Conservation (phyloP, 148 eudicot species). For the Vaccinium myrtillus region DNA sequence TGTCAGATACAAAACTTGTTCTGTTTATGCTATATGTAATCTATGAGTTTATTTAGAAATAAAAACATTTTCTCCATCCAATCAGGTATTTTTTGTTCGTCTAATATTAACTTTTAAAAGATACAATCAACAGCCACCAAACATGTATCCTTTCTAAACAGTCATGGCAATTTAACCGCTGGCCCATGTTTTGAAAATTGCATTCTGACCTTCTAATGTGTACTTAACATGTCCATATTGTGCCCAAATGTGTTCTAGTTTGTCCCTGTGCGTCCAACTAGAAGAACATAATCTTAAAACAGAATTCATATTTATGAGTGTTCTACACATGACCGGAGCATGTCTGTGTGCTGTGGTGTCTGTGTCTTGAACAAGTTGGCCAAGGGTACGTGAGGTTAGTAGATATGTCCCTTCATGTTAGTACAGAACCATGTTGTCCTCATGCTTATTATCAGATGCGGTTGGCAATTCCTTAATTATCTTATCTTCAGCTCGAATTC, state of each 20-base stretch:
- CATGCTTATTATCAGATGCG: conserved; percentile 6
- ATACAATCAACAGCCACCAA: background rate
- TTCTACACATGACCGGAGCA: background rate
- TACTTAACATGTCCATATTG: background rate
- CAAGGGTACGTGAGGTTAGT: background rate
- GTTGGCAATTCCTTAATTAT: conserved; percentile 41
- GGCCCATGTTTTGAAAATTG: background rate
- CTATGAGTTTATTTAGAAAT: background rate
- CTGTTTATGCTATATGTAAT: background rate
- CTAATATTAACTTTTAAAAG: background rate
- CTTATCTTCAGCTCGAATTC: conserved; percentile 67
- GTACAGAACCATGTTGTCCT: background rate
- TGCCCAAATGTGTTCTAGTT: background rate
- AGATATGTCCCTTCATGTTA: background rate
- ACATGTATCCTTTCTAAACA: background rate
- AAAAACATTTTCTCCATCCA: background rate
- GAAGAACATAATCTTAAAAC: background rate
- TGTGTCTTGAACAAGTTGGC: background rate
- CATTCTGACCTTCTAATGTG: background rate
- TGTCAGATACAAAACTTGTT: background rate
- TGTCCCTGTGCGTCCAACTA: background rate
- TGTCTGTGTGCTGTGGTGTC: background rate
- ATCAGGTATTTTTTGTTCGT: background rate
- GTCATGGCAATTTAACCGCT: background rate
- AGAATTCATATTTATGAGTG: background rate